Conservation (phyloP, 805 yeast species). For the Zygosaccharomyces gambellarensis region DNA sequence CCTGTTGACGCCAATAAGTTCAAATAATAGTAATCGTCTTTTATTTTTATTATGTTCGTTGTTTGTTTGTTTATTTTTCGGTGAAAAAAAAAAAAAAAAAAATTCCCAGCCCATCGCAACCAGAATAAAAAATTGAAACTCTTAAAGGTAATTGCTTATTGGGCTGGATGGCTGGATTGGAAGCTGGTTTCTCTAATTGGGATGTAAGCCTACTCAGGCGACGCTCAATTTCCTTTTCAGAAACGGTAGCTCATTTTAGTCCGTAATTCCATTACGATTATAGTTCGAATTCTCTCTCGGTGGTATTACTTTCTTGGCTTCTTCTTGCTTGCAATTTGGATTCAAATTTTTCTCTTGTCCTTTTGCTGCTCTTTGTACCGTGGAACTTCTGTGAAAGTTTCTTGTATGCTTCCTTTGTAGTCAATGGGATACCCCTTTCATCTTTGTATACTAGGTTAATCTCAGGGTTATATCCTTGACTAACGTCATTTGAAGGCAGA, state of each 20-base stretch:
- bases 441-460: slow-evolving; percentile 55
- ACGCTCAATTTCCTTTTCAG: not conserved
- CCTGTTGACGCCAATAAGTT: not conserved
- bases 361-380: slow-evolving; percentile 41
- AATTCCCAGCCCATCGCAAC: slow-evolving; percentile 3
- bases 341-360: slow-evolving; percentile 22
- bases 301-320: not conserved
- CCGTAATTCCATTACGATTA: not conserved
- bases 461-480: slow-evolving; percentile 39
- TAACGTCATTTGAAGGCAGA: slow-evolving; percentile 7
- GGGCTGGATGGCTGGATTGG: slow-evolving; percentile 1
- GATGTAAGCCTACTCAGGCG: not conserved
- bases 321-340: slow-evolving; percentile 24
- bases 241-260: not conserved
- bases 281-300: not conserved
- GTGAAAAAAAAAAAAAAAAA: not conserved
- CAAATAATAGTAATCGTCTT: not conserved
- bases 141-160: not conserved
- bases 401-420: slow-evolving; percentile 70
- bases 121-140: not conserved
- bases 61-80: slow-evolving; percentile 5
- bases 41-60: not conserved
- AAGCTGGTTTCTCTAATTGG: not conserved
- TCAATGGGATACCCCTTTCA: slow-evolving; percentile 53
- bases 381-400: slow-evolving; percentile 74